Evolutionary conservation across 305 asterid genomes (phyloP).

Genomic region (Plantago coronopus): DNA sequence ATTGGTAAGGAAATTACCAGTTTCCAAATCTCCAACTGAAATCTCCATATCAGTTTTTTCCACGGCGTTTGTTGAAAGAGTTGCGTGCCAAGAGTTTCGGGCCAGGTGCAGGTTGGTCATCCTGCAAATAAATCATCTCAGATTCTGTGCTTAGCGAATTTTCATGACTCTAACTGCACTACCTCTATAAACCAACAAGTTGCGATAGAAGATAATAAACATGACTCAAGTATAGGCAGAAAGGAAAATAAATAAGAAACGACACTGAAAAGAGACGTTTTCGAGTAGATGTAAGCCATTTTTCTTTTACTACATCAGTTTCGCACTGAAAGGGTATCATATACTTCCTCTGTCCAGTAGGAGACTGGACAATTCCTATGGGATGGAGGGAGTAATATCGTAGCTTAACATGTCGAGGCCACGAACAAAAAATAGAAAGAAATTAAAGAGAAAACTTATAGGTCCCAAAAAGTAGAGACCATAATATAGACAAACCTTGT

Average conservation of each 20-base stretch:
- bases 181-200: constrained; percentile 1
- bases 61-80: constrained; percentile 74
- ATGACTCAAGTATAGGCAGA: neutral
- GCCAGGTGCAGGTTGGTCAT: constrained; percentile 64
- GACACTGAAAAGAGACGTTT: neutral
- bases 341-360: too few species aligned
- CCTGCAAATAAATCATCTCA: constrained; percentile 51
- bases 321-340: too few species aligned
- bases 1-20: constrained; percentile 26
- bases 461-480: constrained; percentile 7
- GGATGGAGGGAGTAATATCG: neutral
- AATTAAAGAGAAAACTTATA: neutral
- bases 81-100: constrained; percentile 70
- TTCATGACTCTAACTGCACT: constrained; percentile 12
- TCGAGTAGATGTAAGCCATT: too few species aligned
- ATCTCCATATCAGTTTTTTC: constrained; percentile 46
- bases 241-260: neutral
- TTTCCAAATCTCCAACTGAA: constrained; percentile 9
- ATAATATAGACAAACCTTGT: constrained; percentile 54
- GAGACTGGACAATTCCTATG: neutral
- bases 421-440: neutral
- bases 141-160: constrained; percentile 20
- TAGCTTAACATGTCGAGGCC: neutral
- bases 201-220: neutral
- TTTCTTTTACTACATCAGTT: too few species aligned